Base-by-base conservation (phyloP, 371 early-diverging fungal species). In the Circinella umbellata region DNA sequence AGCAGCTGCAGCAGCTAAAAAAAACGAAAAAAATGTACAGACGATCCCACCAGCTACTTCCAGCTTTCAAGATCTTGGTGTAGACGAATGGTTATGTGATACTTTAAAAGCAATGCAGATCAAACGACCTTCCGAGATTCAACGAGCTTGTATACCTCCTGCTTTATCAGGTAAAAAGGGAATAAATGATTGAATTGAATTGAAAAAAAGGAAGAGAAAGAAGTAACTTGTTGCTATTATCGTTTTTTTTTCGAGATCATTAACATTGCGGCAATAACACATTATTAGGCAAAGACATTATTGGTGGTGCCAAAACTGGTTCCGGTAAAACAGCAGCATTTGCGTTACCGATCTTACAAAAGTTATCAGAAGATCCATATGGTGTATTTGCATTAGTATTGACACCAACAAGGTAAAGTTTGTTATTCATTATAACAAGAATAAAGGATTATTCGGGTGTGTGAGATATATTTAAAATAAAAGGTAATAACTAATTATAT, bases 251-350 rank as follows among this genome's bases (percentile, higher is more conserved):
- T 42, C 11, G 11, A 59, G 35, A 14, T 83, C 74, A 15, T 69
- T 63, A 63, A 42, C 42, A 42, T 42, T 42, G 42, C 9, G 3
- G 11, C 11, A 1, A 42, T 11, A 9, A 42, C 3, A 42, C 0
- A 11, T 9, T 42, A 42, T 42, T 64, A 84, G 91, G 96, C 0
- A 82, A 86, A 67, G 96, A 98, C 78, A 90, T 98, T 8, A 95
- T 99, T 70, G 99, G 99, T 53, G 93, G 95, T 14, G 99, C 99
- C 39, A 94, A 96, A 70, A 99, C 99, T 1, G 99, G 99, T 67
- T 93, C 94, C 1, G 99, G 99, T 72, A 99, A 99, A 83, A 99
- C 99, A 0, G 96, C 99, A 10, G 98, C 99, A 0, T 99, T 99
- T 87, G 96, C 99, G 3, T 77, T 99, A 18, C 99, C 99, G 0